A percentile compares a stretch with the other conserved stretches of the same genome.
These are phyloP conservation scores for Verticillium alfalfae DNA, from an alignment of 2,329 filamentous ascomycete genomes.

Conservation along the genomic window DNA sequence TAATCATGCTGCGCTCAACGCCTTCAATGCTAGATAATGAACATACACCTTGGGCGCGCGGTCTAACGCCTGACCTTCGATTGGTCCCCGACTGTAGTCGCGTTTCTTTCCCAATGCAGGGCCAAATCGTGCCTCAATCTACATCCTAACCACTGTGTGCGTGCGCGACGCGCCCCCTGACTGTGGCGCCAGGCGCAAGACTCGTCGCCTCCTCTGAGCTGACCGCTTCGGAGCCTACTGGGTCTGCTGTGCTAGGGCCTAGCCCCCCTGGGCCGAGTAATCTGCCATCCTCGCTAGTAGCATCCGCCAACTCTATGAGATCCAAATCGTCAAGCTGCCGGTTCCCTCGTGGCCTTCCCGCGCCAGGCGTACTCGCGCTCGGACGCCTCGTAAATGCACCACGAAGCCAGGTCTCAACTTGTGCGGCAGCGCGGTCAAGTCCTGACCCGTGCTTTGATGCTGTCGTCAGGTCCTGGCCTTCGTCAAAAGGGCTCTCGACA, in stretches of 20 bases:
- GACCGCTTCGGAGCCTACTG: not conserved
- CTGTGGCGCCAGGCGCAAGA: not conserved
- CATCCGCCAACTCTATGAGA: conserved; percentile 67
- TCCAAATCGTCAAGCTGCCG: conserved; percentile 46
- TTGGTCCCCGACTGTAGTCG: not conserved
- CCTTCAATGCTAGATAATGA: not conserved
- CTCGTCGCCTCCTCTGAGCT: not conserved
- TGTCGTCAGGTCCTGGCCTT: conserved; percentile 35
- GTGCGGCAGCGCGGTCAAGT: conserved; percentile 79
- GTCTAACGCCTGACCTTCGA: not conserved
- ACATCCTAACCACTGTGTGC: not conserved
- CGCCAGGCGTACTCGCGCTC: conserved; percentile 23
- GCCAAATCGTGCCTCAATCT: not conserved
- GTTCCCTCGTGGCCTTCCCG: conserved; percentile 18
- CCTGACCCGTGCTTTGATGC: conserved; percentile 42
- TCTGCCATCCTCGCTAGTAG: conserved; percentile 49
- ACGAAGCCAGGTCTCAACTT: conserved; percentile 85
- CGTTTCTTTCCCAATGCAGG: not conserved
- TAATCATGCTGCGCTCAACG: not conserved
- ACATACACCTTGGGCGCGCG: not conserved
- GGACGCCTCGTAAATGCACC: conserved; percentile 69
- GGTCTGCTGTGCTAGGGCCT: conserved; percentile 3
- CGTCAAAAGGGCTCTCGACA: conserved; percentile 45
- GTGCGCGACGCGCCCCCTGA: not conserved
- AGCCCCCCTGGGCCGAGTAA: conserved; percentile 10